These are phyloP conservation scores for Penicillium verrucosum DNA, from an alignment of 2,329 filamentous ascomycete species.

Conservation along the genomic window DNA sequence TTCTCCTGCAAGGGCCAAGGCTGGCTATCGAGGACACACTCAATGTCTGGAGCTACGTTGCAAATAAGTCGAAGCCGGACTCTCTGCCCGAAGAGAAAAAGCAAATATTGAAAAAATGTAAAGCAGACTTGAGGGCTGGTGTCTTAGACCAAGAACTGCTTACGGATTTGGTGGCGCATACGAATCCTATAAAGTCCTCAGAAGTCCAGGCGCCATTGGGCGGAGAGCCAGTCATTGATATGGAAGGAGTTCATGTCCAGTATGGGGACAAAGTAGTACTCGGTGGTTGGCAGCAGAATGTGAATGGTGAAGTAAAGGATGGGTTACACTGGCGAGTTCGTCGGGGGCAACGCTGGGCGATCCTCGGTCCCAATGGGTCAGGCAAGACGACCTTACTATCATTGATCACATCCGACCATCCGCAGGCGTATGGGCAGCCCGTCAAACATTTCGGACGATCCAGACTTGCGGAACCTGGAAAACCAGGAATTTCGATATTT, in stretches of 20 bases:
- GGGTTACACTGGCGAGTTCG: slow-evolving; percentile 82
- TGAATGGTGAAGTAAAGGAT: slow-evolving; percentile 49
- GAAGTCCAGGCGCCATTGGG: slow-evolving; percentile 20
- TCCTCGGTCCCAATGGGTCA: slow-evolving; percentile 90
- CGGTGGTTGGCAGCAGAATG: slow-evolving; percentile 70
- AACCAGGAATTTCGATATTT: slow-evolving; percentile 80
- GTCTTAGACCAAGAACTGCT: slow-evolving; percentile 26
- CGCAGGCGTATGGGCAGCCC: slow-evolving; percentile 85
- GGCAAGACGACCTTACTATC: slow-evolving; percentile 95
- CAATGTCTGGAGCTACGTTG: slow-evolving; percentile 29
- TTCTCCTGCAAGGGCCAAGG: slow-evolving; percentile 65
- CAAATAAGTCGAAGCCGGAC: not conserved
- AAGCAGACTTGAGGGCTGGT: slow-evolving; percentile 18
- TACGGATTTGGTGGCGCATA: slow-evolving; percentile 18
- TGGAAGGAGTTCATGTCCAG: slow-evolving; percentile 76
- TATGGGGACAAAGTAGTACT: slow-evolving; percentile 77
- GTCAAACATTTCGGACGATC: slow-evolving; percentile 81
- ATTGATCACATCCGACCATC: slow-evolving; percentile 91
- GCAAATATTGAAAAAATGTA: slow-evolving; percentile 10
- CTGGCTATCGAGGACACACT: slow-evolving; percentile 53
- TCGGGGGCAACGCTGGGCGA: slow-evolving; percentile 81
- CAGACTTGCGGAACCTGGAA: slow-evolving; percentile 69
- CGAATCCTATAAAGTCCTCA: not conserved
- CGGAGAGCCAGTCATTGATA: slow-evolving; percentile 76
- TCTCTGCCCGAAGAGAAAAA: slow-evolving; percentile 5